Base-by-base conservation (phyloP, 1,284 basidiomycete species). In the Hymenochaete sp. region DNA sequence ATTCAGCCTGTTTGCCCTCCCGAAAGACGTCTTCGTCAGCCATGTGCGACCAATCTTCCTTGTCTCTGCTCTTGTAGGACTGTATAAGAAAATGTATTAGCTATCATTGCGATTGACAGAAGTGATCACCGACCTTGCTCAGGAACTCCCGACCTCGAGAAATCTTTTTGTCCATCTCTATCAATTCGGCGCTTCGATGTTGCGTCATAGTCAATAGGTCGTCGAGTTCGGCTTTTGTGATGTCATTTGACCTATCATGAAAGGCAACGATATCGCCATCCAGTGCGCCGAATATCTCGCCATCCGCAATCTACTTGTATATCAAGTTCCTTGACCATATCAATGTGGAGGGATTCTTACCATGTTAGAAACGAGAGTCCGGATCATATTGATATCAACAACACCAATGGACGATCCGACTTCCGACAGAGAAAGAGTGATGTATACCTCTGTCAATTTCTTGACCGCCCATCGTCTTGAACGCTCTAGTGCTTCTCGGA, bases 361-460 rank as follows among this genome's bases (percentile, higher is more conserved):
- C 82, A 91, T 89, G 57, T 71, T 75, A 4, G 82, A 56, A 25
- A 91, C 63, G 36, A 87, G 58, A 3, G 63, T 63, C 24, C 77
- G 68, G 9, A 84, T 77, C 32, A 72, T 71, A 24, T 71, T 72
- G 36, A 75, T 66, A 29, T 59, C 70, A 3, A 72, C 65, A 31
- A 81, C 71, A 25, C 73, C 75, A 36, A 85, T 70, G 9, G 71
- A 69, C 19, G 67, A 67, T 3, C 73, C 81, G 42, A 92, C 82
- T 50, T 89, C 83, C 0, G 65, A 59, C 5, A 92, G 63, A 18
- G 79, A 71, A 5, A 91, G 71, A 0, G 82, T 82, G 33, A 87
- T 71, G 56, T 89, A 92, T 4, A 86, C 88, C 42, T 73, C 72
- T 0, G 81, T 90, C 40, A 92, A 70, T 56, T 77, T 82, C 60